phyloP scores from a whole-genome alignment of 176 grass and related monocot species.

The Olyra latifolia region DNA sequence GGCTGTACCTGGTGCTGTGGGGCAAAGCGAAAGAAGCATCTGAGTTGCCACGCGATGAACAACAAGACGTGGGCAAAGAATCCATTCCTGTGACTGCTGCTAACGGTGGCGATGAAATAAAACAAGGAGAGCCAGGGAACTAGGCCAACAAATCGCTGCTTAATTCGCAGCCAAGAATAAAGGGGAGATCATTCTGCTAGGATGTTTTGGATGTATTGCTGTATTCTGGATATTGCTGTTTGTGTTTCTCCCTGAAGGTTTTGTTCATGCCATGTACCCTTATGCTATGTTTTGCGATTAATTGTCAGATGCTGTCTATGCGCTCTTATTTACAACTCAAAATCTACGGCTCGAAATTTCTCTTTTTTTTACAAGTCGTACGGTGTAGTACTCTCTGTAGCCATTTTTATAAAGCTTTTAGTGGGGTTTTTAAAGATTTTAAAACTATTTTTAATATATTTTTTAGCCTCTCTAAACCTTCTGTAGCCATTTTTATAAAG shows the following conservation, averaged over 20 bases:
- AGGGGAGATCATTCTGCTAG: neutral
- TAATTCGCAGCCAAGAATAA: neutral
- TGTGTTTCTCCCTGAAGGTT: neutral
- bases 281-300: neutral
- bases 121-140: neutral
- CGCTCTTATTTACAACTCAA: too few relatives aligned
- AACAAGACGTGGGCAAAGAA: neutral
- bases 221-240: neutral
- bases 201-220: neutral
- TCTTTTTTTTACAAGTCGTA: too few relatives aligned
- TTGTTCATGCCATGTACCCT: neutral
- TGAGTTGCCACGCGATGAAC: neutral
- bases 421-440: too few relatives aligned
- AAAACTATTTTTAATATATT: too few relatives aligned
- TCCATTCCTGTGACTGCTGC: neutral
- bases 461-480: too few relatives aligned
- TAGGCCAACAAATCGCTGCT: neutral
- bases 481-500: too few relatives aligned
- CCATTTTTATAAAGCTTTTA: too few relatives aligned
- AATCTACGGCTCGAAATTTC: too few relatives aligned
- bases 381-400: too few relatives aligned
- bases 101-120: neutral
- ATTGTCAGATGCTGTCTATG: neutral
- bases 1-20: slow-evolving; percentile 55
- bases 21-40: slow-evolving; percentile 45